Base-by-base conservation (phyloP, 352 stramenopile species). In the Phytophthora kernoviae region DNA sequence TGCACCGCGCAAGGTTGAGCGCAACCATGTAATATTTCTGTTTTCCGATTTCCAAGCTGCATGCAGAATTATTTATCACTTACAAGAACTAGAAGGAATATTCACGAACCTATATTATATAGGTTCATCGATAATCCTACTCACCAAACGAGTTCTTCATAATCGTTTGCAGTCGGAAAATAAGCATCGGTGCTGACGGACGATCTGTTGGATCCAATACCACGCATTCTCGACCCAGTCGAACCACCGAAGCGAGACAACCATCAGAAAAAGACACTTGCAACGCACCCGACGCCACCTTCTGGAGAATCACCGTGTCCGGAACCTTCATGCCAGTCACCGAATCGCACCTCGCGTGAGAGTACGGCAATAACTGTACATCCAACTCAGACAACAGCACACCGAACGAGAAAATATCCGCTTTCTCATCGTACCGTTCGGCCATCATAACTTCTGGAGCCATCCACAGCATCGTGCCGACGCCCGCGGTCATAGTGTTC, bases 381-480 rank as follows among this genome's bases (percentile, higher is more conserved):
- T 66, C 62, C n/a, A 71, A 45, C 26, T 71, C 62, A 1, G 24
- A 33, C 18, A 67, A 9, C 33, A 40, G 33, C 33, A 40, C 33
- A 9, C 33, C 33, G 9, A 40, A 40, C 4, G 33, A 40, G 33
- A 40, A 40, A 14, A 40, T 17, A 9, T 40, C 33, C 11, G 33
- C 33, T 9, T 40, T 40, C 33, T 40, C 33, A 9, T 17, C 15
- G 15, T 40, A 40, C 4, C 9, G 33, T 9, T 40, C 33, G 4
- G 11, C 33, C 15, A 40, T 18, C 10, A 40, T 14, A 2, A 40
- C 15, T 14, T 40, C 33, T 14, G 58, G 63, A 12, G 63, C 63
- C 46, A 67, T 72, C 58, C 50, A 72, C 15, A 68, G 47, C 33
- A 46, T 68, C 21, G 58, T 65, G 17, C 42, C 42, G 4, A 56